Evolutionary conservation across 768 basidiomycete species (phyloP).

Genomic region (Leccinum boreale): DNA sequence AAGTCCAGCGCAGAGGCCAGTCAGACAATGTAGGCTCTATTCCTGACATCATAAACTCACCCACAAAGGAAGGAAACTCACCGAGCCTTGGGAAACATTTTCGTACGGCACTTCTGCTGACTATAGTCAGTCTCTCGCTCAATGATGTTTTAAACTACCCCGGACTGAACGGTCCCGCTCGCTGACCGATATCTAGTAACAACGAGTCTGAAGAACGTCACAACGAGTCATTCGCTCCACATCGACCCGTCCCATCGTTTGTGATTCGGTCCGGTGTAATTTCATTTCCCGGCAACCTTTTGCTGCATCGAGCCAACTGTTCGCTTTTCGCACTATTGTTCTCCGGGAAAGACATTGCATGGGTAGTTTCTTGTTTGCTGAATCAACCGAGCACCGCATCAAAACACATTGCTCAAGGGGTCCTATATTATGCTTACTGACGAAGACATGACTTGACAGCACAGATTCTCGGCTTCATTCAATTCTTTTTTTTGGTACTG

Average conservation of each 20-base stretch:
- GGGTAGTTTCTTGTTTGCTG: background rate
- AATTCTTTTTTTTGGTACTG: background rate
- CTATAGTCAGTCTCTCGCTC: background rate
- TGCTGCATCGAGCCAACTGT: background rate
- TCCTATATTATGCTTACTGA: background rate
- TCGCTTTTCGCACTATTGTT: background rate
- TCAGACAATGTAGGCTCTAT: slow-evolving; percentile 12
- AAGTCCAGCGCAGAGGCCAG: background rate
- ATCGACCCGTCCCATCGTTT: background rate
- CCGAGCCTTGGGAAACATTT: background rate
- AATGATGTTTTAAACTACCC: background rate
- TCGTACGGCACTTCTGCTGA: background rate
- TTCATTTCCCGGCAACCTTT: background rate
- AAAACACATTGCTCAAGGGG: background rate
- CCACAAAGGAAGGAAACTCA: background rate
- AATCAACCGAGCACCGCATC: background rate
- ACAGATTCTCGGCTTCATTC: background rate
- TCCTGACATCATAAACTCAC: background rate
- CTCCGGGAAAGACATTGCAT: background rate
- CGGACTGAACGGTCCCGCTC: background rate
- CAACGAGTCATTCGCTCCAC: background rate
- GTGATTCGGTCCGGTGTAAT: background rate
- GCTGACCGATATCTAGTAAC: background rate
- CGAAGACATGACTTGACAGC: background rate
- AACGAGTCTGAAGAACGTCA: background rate